These are phyloP conservation scores for Rhizopus stolonifer DNA, from an alignment of 371 early-diverging fungal species.

Conservation along the genomic window DNA sequence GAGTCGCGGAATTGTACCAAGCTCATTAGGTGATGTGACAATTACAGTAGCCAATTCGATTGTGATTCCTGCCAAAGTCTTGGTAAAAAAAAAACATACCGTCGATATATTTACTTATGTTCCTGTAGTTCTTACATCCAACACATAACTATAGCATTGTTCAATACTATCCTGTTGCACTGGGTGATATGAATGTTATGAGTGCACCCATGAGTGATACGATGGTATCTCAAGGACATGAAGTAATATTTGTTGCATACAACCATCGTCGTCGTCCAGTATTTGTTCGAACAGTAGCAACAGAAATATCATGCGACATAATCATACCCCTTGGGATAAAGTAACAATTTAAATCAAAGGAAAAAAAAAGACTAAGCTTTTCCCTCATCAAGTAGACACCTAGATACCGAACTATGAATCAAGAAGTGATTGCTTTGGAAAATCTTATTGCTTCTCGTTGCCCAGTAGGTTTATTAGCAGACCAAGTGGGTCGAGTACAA, in stretches of 20 bases:
- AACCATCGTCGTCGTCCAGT: conserved; percentile 43
- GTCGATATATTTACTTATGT: too few relatives aligned
- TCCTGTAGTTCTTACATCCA: conserved; percentile 83
- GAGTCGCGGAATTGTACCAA: conserved; percentile 78
- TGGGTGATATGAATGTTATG: conserved; percentile 74
- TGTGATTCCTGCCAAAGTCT: conserved; percentile 70
- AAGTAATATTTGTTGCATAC: conserved; percentile 69
- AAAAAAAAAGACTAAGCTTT: too few relatives aligned
- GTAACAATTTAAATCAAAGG: too few relatives aligned
- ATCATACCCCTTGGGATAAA: conserved; percentile 57
- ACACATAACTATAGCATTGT: conserved; percentile 82
- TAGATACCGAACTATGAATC: conserved; percentile 72
- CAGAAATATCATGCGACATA: conserved; percentile 60
- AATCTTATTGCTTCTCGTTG: conserved; percentile 45
- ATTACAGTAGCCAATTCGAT: conserved; percentile 79
- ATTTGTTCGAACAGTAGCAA: conserved; percentile 62
- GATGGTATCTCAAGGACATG: conserved; percentile 63
- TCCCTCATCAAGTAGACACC: too few relatives aligned
- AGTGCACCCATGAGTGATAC: conserved; percentile 51
- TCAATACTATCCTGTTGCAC: conserved; percentile 67
- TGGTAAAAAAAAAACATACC: too few relatives aligned
- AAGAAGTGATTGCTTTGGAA: conserved; percentile 77
- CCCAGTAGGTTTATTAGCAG: conserved; percentile 80
- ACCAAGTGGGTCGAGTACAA: conserved; percentile 67
- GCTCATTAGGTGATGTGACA: conserved; percentile 69